Conservation (phyloP, 1,284 basidiomycete genomes). For the Ustilago bromivora region DNA sequence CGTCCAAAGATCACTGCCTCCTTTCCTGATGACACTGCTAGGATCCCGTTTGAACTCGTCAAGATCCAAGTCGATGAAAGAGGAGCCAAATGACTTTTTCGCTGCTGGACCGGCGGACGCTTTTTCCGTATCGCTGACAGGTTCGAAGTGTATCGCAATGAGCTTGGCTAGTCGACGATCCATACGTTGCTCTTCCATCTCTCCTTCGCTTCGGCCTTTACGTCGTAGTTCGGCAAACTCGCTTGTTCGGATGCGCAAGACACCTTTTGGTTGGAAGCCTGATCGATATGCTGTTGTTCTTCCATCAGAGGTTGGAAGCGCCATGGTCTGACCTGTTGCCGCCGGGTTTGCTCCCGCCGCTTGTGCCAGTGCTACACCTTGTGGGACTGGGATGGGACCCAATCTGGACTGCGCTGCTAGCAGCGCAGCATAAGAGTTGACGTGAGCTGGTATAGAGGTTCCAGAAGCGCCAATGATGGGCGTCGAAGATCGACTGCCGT, state of each 20-base stretch:
- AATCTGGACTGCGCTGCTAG: slow-evolving; percentile 46
- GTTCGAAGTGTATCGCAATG: slow-evolving; percentile 53
- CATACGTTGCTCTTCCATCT: slow-evolving; percentile 64
- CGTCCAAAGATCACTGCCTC: slow-evolving; percentile 50
- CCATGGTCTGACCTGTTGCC: neutral
- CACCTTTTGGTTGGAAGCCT: slow-evolving; percentile 64
- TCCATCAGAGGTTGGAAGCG: slow-evolving; percentile 16
- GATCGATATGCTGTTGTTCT: slow-evolving; percentile 47
- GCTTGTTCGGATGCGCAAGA: slow-evolving; percentile 46
- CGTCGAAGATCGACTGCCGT: slow-evolving; percentile 40
- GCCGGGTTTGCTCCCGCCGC: slow-evolving; percentile 18
- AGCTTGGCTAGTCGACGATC: slow-evolving; percentile 62
- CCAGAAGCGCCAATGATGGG: slow-evolving; percentile 39
- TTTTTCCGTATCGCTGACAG: slow-evolving; percentile 25
- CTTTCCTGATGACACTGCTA: slow-evolving; percentile 30
- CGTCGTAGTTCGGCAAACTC: slow-evolving; percentile 47
- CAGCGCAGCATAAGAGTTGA: slow-evolving; percentile 51
- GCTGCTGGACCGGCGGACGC: slow-evolving; percentile 5
- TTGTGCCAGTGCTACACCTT: slow-evolving; percentile 49
- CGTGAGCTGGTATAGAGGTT: slow-evolving; percentile 39
- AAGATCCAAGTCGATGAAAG: slow-evolving; percentile 43
- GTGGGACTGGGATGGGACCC: slow-evolving; percentile 50
- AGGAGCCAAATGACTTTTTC: slow-evolving; percentile 20
- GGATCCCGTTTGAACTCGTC: slow-evolving; percentile 50
- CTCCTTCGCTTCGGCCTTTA: slow-evolving; percentile 35